Evolutionary conservation across 306 rosid species (phyloP).

Genomic region (Luffa acutangula): DNA sequence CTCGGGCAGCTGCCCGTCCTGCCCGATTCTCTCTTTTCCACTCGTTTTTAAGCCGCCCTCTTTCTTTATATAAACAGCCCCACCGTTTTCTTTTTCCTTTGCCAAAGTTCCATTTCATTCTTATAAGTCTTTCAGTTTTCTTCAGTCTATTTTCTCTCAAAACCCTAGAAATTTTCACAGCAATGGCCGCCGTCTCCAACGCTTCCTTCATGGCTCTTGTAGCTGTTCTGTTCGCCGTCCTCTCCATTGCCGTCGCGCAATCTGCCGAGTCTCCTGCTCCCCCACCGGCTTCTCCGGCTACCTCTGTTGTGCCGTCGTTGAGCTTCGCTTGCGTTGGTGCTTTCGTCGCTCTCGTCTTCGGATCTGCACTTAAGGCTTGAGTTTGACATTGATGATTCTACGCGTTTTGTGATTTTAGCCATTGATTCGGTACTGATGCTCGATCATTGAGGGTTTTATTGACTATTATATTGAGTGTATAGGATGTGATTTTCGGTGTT

Average conservation of each 20-base stretch:
- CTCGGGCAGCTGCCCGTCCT: conserved; percentile 51
- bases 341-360: conserved; percentile 43
- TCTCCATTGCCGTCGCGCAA: conserved; percentile 28
- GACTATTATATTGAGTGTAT: conserved; percentile 2
- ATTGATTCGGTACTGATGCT: conserved; percentile 2
- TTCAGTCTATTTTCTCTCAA: neutral
- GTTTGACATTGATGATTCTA: neutral
- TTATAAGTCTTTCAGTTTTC: neutral
- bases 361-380: conserved; percentile 59
- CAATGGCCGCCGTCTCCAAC: conserved; percentile 67
- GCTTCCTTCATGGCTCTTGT: conserved; percentile 26
- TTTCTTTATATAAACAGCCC: conserved; percentile 26
- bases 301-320: conserved; percentile 39
- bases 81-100: neutral
- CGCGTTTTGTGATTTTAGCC: conserved; percentile 2
- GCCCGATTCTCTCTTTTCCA: conserved; percentile 24
- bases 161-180: conserved; percentile 10
- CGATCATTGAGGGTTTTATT: conserved; percentile 2
- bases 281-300: conserved; percentile 50
- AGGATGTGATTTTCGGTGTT: neutral
- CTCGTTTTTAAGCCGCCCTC: neutral
- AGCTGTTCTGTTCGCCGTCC: conserved; percentile 28
- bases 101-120: neutral
- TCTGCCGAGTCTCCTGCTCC: conserved; percentile 77
- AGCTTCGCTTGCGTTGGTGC: conserved; percentile 32